These are phyloP conservation scores for Spinellus fusiger DNA, from an alignment of 192 early-diverging fungal genomes.

Conservation along the genomic window DNA sequence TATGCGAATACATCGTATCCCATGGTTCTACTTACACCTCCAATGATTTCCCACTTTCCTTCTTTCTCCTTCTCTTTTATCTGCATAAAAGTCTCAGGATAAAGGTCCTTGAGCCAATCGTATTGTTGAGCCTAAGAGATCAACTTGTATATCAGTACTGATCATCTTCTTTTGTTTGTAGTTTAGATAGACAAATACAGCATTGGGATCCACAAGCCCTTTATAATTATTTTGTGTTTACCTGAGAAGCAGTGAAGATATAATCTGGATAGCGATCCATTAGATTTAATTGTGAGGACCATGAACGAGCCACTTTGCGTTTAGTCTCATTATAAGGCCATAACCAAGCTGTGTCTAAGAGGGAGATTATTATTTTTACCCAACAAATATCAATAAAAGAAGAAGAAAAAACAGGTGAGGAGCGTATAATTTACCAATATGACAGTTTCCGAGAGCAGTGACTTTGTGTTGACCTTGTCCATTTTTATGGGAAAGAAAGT, in stretches of 20 bases:
- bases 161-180: background rate
- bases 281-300: conserved; percentile 73
- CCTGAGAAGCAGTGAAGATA: conserved; percentile 87
- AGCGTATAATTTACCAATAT: conserved; percentile 41
- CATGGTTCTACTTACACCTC: conserved; percentile 47
- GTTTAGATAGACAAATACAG: background rate
- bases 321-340: conserved; percentile 98
- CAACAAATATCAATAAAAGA: background rate
- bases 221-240: conserved; percentile 3
- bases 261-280: conserved; percentile 87
- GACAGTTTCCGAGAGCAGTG: conserved; percentile 82
- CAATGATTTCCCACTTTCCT: conserved; percentile 89
- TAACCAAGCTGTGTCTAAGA: conserved; percentile 83
- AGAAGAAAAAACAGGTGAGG: too few relatives aligned
- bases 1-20: background rate
- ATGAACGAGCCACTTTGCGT: conserved; percentile 84
- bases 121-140: conserved; percentile 80
- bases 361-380: conserved; percentile 39
- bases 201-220: too few relatives aligned
- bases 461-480: conserved; percentile 62
- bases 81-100: conserved; percentile 78
- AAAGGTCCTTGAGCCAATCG: conserved; percentile 84
- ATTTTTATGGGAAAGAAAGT: conserved; percentile 63
- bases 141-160: background rate
- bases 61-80: conserved; percentile 62